Evolutionary conservation across 805 yeast genomes (phyloP), one percentile per base, ranked within the genome.

Genomic region (Naumovozyma castellii): DNA sequence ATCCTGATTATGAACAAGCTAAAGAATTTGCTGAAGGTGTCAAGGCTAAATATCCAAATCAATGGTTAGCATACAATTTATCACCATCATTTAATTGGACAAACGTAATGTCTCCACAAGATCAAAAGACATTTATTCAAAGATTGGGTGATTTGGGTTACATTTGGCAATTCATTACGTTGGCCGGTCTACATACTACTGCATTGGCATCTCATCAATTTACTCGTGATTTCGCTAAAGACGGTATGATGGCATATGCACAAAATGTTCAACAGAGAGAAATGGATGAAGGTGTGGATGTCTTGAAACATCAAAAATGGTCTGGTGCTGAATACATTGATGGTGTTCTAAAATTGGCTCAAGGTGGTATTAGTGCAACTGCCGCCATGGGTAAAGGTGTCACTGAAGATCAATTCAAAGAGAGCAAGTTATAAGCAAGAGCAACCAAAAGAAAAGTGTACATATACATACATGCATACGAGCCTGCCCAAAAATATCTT

Each of bases 341-440:
- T 65, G 80, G 85, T 44, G 71, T 90, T 57, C 78, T 90, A 64
- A 87, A 81, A 65, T 71, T 86, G 66, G 92, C 87, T 18, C 80
- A 92, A 41, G 97, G 97, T 55, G 97, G 97, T 68, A 83, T 88
- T 43, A 73, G 88, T 38, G 81, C 94, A 15, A 90, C 97, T 36
- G 95, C 97, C 50, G 97, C 97, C 36, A 90, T 90, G 97, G 97
- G 97, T 59, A 81, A 81, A 46, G 97, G 97, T 71, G 97, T 90
- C 50, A 90, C 97, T 40, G 97, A 90, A 69, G 94, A 84, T 51
- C 97, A 90, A 68, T 90, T 90, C 71, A 84, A 82, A n/a, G 32
- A 29, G 49, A 43, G 49, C 31, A 46, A 46, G 18, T 34, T 46
- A 27, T 46, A 35, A 37, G 12, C 28, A 12, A 22, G 28, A 22